These are phyloP conservation scores for Hypoxylon lienhwacheense DNA, from an alignment of 495 filamentous ascomycete species.

Conservation along the genomic window DNA sequence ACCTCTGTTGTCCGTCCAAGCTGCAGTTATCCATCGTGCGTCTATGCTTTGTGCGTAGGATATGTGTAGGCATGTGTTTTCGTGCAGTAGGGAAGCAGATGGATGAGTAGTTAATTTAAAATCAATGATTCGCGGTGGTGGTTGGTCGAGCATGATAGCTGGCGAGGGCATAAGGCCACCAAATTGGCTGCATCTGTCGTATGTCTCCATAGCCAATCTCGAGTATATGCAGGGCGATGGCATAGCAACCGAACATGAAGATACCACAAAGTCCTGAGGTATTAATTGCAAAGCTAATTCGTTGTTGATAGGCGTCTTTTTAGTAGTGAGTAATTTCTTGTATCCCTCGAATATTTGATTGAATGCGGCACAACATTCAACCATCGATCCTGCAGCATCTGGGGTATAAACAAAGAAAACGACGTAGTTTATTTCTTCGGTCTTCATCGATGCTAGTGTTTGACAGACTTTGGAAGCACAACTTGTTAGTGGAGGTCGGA, in stretches of 20 bases:
- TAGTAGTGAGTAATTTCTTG: conserved; percentile 54
- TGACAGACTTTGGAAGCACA: conserved; percentile 41
- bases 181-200: conserved; percentile 75
- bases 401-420: conserved; percentile 87
- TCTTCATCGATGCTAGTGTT: conserved; percentile 38
- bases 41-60: conserved; percentile 82
- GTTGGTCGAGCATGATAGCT: conserved; percentile 73
- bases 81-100: conserved; percentile 73
- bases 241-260: conserved; percentile 65
- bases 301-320: conserved; percentile 53
- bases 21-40: conserved; percentile 82
- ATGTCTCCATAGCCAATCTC: conserved; percentile 78
- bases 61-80: conserved; percentile 82
- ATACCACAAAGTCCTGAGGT: conserved; percentile 69
- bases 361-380: conserved; percentile 79
- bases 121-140: conserved; percentile 69
- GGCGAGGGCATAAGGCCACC: conserved; percentile 54
- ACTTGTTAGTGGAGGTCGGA: conserved; percentile 32
- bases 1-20: conserved; percentile 90
- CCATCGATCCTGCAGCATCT: conserved; percentile 61
- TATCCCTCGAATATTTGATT: conserved; percentile 74
- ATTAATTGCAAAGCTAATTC: conserved; percentile 85
- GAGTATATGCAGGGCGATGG: conserved; percentile 66
- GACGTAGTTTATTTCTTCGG: conserved; percentile 64
- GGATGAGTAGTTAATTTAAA: conserved; percentile 74